phyloP scores from a whole-genome alignment of 2,329 filamentous ascomycete species.

The Helicocarpus griseus region DNA sequence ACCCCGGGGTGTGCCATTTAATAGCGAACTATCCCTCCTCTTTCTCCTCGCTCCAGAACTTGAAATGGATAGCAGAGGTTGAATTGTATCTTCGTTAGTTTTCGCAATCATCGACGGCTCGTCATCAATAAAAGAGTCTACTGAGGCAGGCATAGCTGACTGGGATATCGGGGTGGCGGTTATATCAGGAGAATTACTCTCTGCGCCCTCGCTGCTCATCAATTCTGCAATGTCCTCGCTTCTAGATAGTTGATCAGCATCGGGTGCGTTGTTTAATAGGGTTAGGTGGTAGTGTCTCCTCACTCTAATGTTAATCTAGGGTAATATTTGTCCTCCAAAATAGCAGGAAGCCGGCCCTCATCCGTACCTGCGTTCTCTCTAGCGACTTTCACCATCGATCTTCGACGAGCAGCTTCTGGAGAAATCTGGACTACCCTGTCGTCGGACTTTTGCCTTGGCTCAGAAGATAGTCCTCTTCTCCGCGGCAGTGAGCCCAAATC shows the following conservation, averaged over 20 bases:
- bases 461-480: constrained; percentile 6
- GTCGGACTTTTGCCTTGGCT: not conserved
- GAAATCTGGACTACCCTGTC: not conserved
- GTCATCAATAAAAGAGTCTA: constrained; percentile 30
- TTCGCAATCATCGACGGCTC: constrained; percentile 20
- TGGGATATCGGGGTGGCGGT: constrained; percentile 43
- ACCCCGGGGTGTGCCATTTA: constrained; percentile 24
- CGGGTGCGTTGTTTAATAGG: not conserved
- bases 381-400: constrained; percentile 12
- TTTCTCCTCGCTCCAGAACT: constrained; percentile 37
- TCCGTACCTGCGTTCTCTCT: not conserved
- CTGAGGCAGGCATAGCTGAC: constrained; percentile 41
- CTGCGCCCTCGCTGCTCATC: constrained; percentile 15
- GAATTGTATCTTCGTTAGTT: constrained; percentile 13
- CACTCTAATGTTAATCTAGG: constrained; percentile 48
- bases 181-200: constrained; percentile 22
- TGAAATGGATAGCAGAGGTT: constrained; percentile 27
- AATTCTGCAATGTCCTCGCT: constrained; percentile 27
- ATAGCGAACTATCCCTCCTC: constrained; percentile 41
- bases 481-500: constrained; percentile 42
- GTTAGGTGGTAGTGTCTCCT: constrained; percentile 16
- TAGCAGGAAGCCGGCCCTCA: constrained; percentile 44
- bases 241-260: constrained; percentile 17
- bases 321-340: constrained; percentile 50
- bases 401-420: constrained; percentile 6